Base-by-base conservation (phyloP, 768 basidiomycete species). In the Mrakia frigida region DNA sequence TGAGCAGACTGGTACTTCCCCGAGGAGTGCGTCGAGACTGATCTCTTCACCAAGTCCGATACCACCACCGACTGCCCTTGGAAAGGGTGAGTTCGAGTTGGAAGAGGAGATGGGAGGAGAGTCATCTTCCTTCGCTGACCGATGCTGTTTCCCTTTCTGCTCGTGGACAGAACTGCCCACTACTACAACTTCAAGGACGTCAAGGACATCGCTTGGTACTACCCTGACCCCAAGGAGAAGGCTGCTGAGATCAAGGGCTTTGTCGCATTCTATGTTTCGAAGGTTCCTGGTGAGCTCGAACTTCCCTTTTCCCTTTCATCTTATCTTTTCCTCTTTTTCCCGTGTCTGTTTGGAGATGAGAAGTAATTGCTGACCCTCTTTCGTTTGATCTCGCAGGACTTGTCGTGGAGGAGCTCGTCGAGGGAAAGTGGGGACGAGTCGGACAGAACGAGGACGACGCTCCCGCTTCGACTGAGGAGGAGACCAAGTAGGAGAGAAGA, bases 201-300 rank as follows among this genome's bases (percentile, higher is more conserved):
- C 63, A 68, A 35, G 23, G 65, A 68, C 37, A 68, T 68, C 35
- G 65, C 65, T 21, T 68, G 65, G 65, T 39, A 35, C 37, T 39
- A 68, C 65, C 65, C 65, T n/a, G 65, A 68, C 10, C 65, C 65
- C 6, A 68, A 68, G 65, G 65, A 68, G 65, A 68, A 68, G 37
- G 65, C 65, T 2, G 37, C 39, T 25, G 65, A 68, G 39, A 68
- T 68, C 37, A 68, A 68, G 65, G 65, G 65, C 14, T 25, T 68
- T 5, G 65, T 68, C 10, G 65, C 65, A 23, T 68, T 68, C 37
- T 43, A 68, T 39, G 39, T 43, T 23, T 35, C 35, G 23, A 68
- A 41, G 37, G 21, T 25, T 25, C 35, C 35, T 4, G 65, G 65
- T 68, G 25, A 68, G 65, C 37, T 39, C 46, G 46, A 50, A 14